Base-by-base conservation (phyloP, 257 asterid genomes). In the Nicotiana knightiana region DNA sequence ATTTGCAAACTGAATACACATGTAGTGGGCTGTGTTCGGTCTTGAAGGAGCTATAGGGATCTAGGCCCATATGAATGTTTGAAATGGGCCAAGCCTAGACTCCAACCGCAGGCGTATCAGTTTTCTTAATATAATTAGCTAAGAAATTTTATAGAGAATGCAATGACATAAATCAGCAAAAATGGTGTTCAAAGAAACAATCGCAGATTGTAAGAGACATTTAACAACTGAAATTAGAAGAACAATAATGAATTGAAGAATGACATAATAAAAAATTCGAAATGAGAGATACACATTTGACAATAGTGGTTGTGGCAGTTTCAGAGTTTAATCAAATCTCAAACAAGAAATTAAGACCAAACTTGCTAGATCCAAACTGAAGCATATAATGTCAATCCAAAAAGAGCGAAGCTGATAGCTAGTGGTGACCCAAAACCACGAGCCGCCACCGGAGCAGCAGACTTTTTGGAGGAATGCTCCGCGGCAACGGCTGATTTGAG, bases 401-500 rank as follows among this genome's bases (percentile, higher is more conserved):
- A 17, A 8, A 81, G 73, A 26, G 80, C 84, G 83, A 86, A 73
- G 39, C 16, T 48, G 9, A 11, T 15, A 1, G 43, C 63, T 11
- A 73, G 5, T 26, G 51, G 16, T 51, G 46, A 26, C 35, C 64
- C 76, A 71, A 71, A 68, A 9, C 85, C 89, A 37, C 48, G 87
- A 85, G 81, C 84, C 83, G 62, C 86, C 82, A 86, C 82, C 67
- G 88, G 16, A 0, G 93, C 86, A 8, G 87, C 65, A 1, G 90
- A 79, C 1, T 68, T 43, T 26, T 80, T 51, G 11, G 88, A 28
- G 16, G 90, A 67, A 55, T 84, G 90, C 32, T 83, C 82, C 2
- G 90, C 86, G 0, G 86, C 64, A 37, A 78, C 4, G 55, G 93
- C 83, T 4, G 97, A 81, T 62, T 15, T 82, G 3, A 96, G 97